Conservation (phyloP, 2,329 filamentous ascomycete genomes). For the Aureobasidium sp. region DNA sequence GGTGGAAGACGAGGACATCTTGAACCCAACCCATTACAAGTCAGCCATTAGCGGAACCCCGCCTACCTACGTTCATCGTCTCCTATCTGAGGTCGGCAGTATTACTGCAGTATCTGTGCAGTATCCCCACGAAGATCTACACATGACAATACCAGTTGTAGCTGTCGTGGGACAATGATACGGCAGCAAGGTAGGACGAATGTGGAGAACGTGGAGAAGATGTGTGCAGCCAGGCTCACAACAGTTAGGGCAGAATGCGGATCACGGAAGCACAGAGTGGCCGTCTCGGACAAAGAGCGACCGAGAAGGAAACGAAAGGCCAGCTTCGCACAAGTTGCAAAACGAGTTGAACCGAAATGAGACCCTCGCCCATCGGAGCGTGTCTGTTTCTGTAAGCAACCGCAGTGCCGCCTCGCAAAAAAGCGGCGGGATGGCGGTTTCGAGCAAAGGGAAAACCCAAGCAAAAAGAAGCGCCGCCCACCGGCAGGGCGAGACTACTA, state of each 20-base stretch:
- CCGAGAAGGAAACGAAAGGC: neutral
- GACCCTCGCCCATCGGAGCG: neutral
- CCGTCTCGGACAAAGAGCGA: neutral
- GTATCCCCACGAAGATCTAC: constrained; percentile 2
- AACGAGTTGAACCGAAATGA: constrained; percentile 10
- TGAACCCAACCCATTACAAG: neutral
- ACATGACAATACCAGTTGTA: neutral
- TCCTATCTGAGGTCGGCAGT: neutral
- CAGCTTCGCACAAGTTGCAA: neutral
- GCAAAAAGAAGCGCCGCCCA: neutral
- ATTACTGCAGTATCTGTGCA: neutral
- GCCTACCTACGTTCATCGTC: neutral
- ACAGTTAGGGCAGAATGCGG: neutral
- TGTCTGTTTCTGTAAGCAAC: neutral
- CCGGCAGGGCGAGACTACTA: neutral
- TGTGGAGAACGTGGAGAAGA: constrained; percentile 1
- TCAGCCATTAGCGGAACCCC: neutral
- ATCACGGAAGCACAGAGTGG: neutral
- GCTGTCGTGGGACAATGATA: no score
- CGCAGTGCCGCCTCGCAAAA: neutral
- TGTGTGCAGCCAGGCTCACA: neutral
- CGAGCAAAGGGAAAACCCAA: neutral
- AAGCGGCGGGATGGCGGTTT: neutral
- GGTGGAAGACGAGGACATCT: neutral
- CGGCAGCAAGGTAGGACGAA: neutral